Base-by-base conservation (phyloP, 768 basidiomycete species). In the Termitomyces sp. region DNA sequence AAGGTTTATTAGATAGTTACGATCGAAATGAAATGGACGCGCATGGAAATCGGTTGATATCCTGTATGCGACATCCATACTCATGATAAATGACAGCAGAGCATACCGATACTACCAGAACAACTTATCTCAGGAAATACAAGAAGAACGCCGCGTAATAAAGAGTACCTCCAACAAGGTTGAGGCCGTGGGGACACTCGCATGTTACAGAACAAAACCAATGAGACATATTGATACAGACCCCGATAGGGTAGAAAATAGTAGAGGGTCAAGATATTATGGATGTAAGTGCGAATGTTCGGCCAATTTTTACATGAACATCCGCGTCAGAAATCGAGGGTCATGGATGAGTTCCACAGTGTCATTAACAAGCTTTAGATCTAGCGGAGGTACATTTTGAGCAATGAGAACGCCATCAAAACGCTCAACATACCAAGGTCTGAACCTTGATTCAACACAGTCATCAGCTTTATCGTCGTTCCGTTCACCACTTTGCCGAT, bases 341-440 rank as follows among this genome's bases (percentile, higher is more conserved):
- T 87, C 82, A 57, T 85, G 84, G 18, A 84, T 84, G 56, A 85
- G 70, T 60, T 82, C 82, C 55, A 86, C 72, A 22, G 79, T 79
- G 60, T 86, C 84, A 55, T 87, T 84, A 30, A 85, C 81, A 50
- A 87, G 65, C 57, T 79, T 77, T 74, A 85, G 72, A 57, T 86
- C 85, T 86, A 48, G 5, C 14, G 20, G 36, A 1, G 13, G 41
- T 24, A 16, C 1, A 36, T 3, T 18, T 53, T 26, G 61, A 62
- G 61, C 58, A 47, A 36, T 16, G 28, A 22, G 54, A 28, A 50
- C 22, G 32, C 33, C 10, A 43, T 3, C 30, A 10, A 41, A 51
- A 41, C 5, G 8, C 36, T 40, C 30, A n/a, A 68, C 84, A 36
- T 67, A 88, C 90, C 88, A 3, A 92, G 72, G 33, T 82, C 76